Conservation (phyloP, 371 early-diverging fungal genomes). For the Synchytrium microbalum region DNA sequence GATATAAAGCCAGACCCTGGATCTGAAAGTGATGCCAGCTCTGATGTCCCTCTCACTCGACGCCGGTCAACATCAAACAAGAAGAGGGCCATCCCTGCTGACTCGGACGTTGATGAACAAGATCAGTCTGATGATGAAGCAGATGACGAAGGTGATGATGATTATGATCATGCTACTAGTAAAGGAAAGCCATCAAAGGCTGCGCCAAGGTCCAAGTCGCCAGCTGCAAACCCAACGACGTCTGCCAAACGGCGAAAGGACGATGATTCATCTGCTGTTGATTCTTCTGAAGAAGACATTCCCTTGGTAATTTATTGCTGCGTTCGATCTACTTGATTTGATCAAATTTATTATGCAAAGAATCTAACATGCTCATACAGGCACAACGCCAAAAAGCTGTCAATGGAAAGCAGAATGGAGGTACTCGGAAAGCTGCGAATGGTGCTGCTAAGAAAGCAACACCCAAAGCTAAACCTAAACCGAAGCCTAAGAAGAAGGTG, state of each 20-base stretch:
- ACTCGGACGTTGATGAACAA: background rate
- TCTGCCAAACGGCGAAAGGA: background rate
- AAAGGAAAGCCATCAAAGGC: background rate
- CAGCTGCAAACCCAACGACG: background rate
- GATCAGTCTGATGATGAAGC: background rate
- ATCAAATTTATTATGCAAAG: background rate
- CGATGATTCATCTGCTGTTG: background rate
- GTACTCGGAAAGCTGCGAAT: too few relatives aligned
- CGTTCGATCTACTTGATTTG: background rate
- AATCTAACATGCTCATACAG: background rate
- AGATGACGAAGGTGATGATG: background rate
- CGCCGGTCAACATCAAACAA: background rate
- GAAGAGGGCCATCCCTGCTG: background rate
- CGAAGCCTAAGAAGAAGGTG: background rate
- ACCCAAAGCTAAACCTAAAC: too few relatives aligned
- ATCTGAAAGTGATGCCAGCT: constrained; percentile 26
- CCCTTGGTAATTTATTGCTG: background rate
- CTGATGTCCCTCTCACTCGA: constrained; percentile 13
- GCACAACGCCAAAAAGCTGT: background rate
- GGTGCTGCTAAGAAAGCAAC: background rate
- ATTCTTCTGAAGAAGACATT: background rate
- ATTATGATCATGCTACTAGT: background rate
- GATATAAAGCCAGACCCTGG: too few relatives aligned
- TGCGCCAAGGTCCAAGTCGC: background rate
- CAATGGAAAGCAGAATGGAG: too few relatives aligned